Evolutionary conservation across 2,329 filamentous ascomycete genomes (phyloP).

Genomic region (Conoideocrella luteorostrata): DNA sequence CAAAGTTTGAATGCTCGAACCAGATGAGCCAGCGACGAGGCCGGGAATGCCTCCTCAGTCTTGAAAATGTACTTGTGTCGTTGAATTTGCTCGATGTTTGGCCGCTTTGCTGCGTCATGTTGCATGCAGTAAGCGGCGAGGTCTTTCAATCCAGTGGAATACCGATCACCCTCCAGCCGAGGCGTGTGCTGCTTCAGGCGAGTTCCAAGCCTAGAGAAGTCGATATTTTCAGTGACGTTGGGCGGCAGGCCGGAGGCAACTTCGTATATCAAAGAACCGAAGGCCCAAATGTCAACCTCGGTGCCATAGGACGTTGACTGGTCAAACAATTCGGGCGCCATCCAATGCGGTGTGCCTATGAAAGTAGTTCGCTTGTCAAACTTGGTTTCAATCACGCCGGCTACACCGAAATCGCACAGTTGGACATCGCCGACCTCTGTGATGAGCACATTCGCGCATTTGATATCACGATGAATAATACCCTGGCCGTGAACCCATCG

Average conservation of each 20-base stretch:
- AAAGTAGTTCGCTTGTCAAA: conserved; percentile 73
- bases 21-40: conserved; percentile 55
- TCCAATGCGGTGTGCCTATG: conserved; percentile 79
- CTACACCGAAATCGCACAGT: conserved; percentile 79
- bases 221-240: conserved; percentile 50
- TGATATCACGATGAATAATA: conserved; percentile 66
- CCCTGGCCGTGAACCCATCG: conserved; percentile 62
- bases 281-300: conserved; percentile 78
- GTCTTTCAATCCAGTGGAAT: conserved; percentile 61
- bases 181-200: conserved; percentile 58
- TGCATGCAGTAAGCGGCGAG: conserved; percentile 69
- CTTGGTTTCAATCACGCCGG: conserved; percentile 68
- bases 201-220: conserved; percentile 43
- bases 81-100: conserved; percentile 63
- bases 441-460: conserved; percentile 74
- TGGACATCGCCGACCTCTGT: conserved; percentile 72
- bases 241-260: conserved; percentile 74
- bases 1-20: conserved; percentile 68
- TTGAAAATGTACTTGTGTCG: conserved; percentile 62
- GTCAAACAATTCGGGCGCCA: conserved; percentile 74
- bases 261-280: conserved; percentile 74
- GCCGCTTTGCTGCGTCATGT: conserved; percentile 60
- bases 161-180: conserved; percentile 63
- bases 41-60: conserved; percentile 57
- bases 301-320: conserved; percentile 59